Evolutionary conservation across 2,329 filamentous ascomycete genomes (phyloP), one percentile per base, ranked within the genome.

Genomic region (Phaeosphaeriaceae sp.): DNA sequence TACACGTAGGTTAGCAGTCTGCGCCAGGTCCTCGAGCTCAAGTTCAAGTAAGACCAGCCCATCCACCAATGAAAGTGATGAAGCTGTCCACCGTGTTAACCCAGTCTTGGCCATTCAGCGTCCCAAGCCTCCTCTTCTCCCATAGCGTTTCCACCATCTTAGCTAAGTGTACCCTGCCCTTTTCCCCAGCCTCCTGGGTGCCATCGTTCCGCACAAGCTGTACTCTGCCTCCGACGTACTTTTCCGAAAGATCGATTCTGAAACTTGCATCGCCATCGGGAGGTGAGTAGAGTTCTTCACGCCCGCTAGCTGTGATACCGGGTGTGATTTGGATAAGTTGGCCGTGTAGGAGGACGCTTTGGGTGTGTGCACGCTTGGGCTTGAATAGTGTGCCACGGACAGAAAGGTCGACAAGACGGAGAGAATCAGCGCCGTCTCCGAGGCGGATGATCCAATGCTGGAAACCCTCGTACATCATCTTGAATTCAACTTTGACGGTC

Each of bases 381-480:
- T 68, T 70, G 56, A 74, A 74, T 11, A 69, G 42, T 17, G 60
- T 52, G 6, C 71, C 68, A 0, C 71, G 61, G 1, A 73, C 70
- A 3, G 66, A 64, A 26, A 74, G 52, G 39, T 56, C 66, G 16
- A 74, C 60, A 12, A 72, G 56, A 2, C 72, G 65, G 2, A 74
- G 57, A 7, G 52, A 46, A 2, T 60, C 56, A 2, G 70, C 71
- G 21, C 64, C 64, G 29, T 68, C 60, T 36, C 69, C 69, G 0
- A 74, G 60, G 7, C 64, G 56, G 38, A 67, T 67, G 53, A 74
- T 73, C 72, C 72, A 74, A 52, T 68, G 63, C 41, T 63, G 68
- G 55, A 74, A 74, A 32, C 65, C 67, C 50, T 74, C 70, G 56
- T 74, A 74, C 64, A 74, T 73, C 60, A 73, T 68, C 8, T 63